These are phyloP conservation scores for Candida sanyaensis DNA, from an alignment of 1,139 yeast genomes.

Conservation along the genomic window DNA sequence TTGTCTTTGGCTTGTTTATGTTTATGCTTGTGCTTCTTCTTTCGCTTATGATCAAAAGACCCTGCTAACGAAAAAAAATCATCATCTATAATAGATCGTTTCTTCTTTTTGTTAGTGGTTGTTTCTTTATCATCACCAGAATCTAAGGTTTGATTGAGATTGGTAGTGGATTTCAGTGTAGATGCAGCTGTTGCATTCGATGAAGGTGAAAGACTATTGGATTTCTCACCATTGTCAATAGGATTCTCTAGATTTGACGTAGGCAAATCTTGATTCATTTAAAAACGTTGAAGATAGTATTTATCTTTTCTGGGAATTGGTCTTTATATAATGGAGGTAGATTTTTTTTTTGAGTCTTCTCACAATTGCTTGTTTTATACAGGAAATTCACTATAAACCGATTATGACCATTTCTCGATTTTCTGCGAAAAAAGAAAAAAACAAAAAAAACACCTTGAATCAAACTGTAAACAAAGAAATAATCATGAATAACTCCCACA, in stretches of 20 bases:
- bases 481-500: too few species aligned
- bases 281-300: background rate
- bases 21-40: conserved; percentile 21
- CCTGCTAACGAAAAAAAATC: conserved; percentile 32
- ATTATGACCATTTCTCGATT: too few species aligned
- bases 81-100: conserved; percentile 19
- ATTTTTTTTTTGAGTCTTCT: too few species aligned
- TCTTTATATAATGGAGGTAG: too few species aligned
- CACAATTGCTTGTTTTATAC: too few species aligned
- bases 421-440: too few species aligned
- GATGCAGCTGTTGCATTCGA: background rate
- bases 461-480: too few species aligned
- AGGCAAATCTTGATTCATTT: background rate
- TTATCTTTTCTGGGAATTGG: too few species aligned
- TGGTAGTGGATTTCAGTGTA: background rate
- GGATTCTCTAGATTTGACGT: background rate
- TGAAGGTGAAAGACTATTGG: too few species aligned
- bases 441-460: too few species aligned
- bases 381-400: too few species aligned
- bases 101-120: conserved; percentile 7
- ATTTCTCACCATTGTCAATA: background rate
- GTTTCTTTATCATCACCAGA: background rate
- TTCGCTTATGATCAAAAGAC: conserved; percentile 18
- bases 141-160: background rate
- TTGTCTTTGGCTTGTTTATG: conserved; percentile 4